phyloP scores from a whole-genome alignment of 345 rosid species.

The Heritiera littoralis region DNA sequence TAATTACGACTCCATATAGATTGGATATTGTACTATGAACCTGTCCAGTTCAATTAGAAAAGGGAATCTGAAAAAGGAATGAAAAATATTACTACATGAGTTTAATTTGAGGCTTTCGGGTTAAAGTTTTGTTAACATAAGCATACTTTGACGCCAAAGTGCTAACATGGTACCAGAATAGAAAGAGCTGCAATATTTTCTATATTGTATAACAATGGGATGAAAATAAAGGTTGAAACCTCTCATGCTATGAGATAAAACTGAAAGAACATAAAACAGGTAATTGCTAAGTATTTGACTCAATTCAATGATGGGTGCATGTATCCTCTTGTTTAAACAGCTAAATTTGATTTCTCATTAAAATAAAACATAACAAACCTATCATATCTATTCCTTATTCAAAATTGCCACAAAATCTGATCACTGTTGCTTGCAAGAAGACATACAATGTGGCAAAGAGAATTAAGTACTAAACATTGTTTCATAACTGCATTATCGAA shows the following conservation, averaged over 20 bases:
- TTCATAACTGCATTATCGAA: slow-evolving; percentile 38
- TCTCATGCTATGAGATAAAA: too few relatives aligned
- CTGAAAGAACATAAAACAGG: too few relatives aligned
- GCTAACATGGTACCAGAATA: neutral
- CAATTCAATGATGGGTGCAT: too few relatives aligned
- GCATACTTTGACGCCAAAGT: neutral
- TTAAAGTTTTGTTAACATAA: neutral
- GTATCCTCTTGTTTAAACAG: too few relatives aligned
- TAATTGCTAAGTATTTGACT: too few relatives aligned
- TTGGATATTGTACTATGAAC: slow-evolving; percentile 21
- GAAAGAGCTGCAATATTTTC: too few relatives aligned
- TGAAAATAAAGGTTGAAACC: too few relatives aligned
- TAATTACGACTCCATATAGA: slow-evolving; percentile 11
- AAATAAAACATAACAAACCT: too few relatives aligned
- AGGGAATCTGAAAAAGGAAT: neutral
- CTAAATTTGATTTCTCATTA: too few relatives aligned
- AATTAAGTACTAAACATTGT: neutral
- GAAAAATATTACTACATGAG: neutral
- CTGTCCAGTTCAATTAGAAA: slow-evolving; percentile 1
- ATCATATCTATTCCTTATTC: neutral
- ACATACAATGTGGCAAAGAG: neutral
- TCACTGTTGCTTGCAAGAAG: neutral
- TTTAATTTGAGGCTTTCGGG: neutral
- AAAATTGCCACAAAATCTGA: neutral
- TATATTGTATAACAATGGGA: too few relatives aligned